These are phyloP conservation scores for Rhodotorula sp. DNA, from an alignment of 1,284 basidiomycete genomes.

Conservation along the genomic window DNA sequence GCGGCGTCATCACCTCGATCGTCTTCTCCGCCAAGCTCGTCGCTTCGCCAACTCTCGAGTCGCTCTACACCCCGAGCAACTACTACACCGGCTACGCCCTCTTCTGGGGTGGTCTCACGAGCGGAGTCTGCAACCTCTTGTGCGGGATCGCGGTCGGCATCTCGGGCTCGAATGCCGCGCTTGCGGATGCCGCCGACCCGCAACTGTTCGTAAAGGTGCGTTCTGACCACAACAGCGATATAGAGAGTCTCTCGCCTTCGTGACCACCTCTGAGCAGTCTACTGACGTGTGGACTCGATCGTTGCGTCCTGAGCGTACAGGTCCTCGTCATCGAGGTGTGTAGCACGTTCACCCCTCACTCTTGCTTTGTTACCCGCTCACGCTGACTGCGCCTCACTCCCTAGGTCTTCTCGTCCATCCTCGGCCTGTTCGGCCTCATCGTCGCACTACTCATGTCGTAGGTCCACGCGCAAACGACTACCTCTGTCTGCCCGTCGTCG, in stretches of 20 bases:
- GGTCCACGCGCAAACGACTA: neutral
- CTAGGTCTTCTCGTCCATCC: slow-evolving; percentile 63
- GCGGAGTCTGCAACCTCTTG: slow-evolving; percentile 84
- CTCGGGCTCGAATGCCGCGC: slow-evolving; percentile 84
- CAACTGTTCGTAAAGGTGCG: slow-evolving; percentile 82
- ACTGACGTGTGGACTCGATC: too few relatives aligned
- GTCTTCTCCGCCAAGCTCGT: slow-evolving; percentile 80
- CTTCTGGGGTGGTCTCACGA: slow-evolving; percentile 92
- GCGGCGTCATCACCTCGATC: slow-evolving; percentile 60
- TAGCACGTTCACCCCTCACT: too few relatives aligned
- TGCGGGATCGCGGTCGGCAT: slow-evolving; percentile 88
- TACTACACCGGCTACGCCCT: slow-evolving; percentile 90
- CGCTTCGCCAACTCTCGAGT: slow-evolving; percentile 58
- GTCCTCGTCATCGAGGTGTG: too few relatives aligned
- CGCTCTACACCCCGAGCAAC: slow-evolving; percentile 74
- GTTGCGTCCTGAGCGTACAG: too few relatives aligned
- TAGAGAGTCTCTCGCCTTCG: too few relatives aligned
- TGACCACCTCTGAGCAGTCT: too few relatives aligned
- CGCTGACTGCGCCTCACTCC: too few relatives aligned
- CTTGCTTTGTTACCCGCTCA: too few relatives aligned
- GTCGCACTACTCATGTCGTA: slow-evolving; percentile 44
- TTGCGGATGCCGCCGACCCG: slow-evolving; percentile 89
- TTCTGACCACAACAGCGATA: too few relatives aligned
- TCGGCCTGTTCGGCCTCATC: slow-evolving; percentile 51
- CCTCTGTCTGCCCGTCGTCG: too few relatives aligned